Conservation (phyloP, 768 basidiomycete genomes). For the Leucosporidium yakuticum region DNA sequence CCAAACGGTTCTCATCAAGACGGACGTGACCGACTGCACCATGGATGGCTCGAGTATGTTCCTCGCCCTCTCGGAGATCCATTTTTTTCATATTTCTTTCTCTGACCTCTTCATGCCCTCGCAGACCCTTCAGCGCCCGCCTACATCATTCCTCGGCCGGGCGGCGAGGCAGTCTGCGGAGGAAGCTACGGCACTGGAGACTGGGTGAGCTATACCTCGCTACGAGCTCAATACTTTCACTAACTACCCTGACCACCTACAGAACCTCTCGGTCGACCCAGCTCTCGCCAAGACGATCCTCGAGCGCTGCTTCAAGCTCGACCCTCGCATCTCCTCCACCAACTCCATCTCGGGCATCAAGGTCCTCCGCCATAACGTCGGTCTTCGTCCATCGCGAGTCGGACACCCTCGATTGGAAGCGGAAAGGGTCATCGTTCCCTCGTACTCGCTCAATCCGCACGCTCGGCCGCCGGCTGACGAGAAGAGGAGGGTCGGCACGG, state of each 20-base stretch:
- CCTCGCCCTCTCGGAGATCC: not conserved
- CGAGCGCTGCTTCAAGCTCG: slow-evolving; percentile 47
- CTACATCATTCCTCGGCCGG: slow-evolving; percentile 62
- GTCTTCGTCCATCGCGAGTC: slow-evolving; percentile 54
- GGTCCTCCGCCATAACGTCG: slow-evolving; percentile 55
- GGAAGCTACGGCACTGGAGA: slow-evolving; percentile 51
- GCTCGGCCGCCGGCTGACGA: not conserved
- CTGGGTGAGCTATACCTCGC: not conserved
- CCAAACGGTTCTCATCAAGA: slow-evolving; percentile 65
- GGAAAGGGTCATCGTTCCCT: slow-evolving; percentile 42
- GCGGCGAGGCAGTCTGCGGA: slow-evolving; percentile 52
- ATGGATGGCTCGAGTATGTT: slow-evolving; percentile 20
- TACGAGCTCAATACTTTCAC: not conserved
- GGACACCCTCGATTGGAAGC: slow-evolving; percentile 57
- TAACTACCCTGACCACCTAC: slow-evolving; percentile 43
- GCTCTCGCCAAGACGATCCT: slow-evolving; percentile 50
- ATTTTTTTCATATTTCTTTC: slow-evolving; percentile 4
- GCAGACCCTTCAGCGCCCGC: slow-evolving; percentile 41
- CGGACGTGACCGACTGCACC: slow-evolving; percentile 15
- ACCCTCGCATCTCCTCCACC: slow-evolving; percentile 41
- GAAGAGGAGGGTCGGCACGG: not conserved
- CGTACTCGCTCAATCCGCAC: slow-evolving; percentile 26
- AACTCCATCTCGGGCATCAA: slow-evolving; percentile 44
- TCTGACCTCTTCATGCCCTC: slow-evolving; percentile 3
- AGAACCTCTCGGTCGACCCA: slow-evolving; percentile 52